Conservation (phyloP, 2,329 filamentous ascomycete species). For the Verticillium longisporum region DNA sequence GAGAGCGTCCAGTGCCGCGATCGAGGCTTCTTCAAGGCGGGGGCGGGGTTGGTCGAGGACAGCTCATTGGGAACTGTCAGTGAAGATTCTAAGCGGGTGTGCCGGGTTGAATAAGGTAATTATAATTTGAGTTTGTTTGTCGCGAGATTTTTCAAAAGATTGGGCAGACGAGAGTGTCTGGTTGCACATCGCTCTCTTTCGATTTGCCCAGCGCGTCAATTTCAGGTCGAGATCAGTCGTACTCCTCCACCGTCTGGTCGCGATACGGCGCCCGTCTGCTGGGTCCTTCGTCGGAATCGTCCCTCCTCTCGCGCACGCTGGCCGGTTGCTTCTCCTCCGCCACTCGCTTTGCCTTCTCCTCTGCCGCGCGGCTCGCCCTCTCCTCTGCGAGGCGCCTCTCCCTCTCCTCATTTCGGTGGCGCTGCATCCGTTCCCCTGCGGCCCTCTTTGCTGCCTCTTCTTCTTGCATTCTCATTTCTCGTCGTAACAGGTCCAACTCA, state of each 20-base stretch:
- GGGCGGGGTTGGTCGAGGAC: not conserved
- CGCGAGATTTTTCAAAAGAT: not conserved
- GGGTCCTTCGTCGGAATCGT: not conserved
- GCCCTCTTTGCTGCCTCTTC: not conserved
- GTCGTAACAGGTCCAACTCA: not conserved
- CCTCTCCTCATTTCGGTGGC: not conserved
- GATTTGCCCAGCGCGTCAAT: not conserved
- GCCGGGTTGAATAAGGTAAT: not conserved
- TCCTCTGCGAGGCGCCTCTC: not conserved
- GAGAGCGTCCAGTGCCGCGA: conserved; percentile 28
- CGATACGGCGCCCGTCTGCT: not conserved
- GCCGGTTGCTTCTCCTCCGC: not conserved
- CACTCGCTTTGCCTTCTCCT: no score
- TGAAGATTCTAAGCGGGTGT: not conserved
- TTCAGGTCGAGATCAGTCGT: not conserved
- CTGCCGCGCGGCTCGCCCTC: not conserved
- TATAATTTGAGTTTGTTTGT: not conserved
- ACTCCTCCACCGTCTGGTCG: not conserved
- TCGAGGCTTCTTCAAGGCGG: conserved; percentile 11
- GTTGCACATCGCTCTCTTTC: not conserved
- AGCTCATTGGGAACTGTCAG: no score
- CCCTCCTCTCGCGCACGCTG: not conserved
- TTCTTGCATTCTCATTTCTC: not conserved
- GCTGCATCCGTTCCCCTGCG: not conserved
- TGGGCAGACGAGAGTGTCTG: not conserved